phyloP scores from a whole-genome alignment of 1,284 basidiomycete species.

The Irpex sp. region DNA sequence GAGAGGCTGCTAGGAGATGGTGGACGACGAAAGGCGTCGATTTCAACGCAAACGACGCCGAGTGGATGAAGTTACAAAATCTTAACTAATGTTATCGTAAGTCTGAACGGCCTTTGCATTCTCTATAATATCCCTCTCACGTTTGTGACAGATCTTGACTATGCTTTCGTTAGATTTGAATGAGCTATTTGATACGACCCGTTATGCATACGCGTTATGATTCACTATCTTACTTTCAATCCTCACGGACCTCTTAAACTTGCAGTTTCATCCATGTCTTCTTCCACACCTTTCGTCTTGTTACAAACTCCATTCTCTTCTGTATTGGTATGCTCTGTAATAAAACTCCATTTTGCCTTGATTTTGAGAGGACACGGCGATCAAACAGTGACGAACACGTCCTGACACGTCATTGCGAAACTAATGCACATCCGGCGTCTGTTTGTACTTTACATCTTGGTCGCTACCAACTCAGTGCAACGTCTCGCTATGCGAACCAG shows the following conservation, averaged over 20 bases:
- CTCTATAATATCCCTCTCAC: neutral
- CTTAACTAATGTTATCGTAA: constrained; percentile 50
- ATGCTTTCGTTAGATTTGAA: too few species aligned
- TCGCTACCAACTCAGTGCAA: neutral
- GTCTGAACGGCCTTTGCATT: neutral
- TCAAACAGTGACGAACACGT: constrained; percentile 3
- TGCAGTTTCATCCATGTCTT: neutral
- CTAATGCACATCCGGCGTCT: neutral
- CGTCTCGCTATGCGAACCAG: neutral
- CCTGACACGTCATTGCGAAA: constrained; percentile 1
- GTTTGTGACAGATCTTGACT: too few species aligned
- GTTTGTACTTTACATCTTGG: neutral
- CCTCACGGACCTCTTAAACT: neutral
- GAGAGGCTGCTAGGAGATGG: constrained; percentile 76
- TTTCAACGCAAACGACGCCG: constrained; percentile 82
- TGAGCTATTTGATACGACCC: too few species aligned
- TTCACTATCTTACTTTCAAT: too few species aligned
- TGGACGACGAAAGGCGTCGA: constrained; percentile 83
- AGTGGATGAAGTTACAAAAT: constrained; percentile 85
- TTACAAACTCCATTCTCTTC: neutral
- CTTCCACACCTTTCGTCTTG: neutral
- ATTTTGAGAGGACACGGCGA: neutral
- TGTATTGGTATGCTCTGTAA: neutral
- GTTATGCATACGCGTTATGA: too few species aligned
- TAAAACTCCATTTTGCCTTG: neutral